Conservation (phyloP, 768 basidiomycete genomes). For the Suillus plorans region DNA sequence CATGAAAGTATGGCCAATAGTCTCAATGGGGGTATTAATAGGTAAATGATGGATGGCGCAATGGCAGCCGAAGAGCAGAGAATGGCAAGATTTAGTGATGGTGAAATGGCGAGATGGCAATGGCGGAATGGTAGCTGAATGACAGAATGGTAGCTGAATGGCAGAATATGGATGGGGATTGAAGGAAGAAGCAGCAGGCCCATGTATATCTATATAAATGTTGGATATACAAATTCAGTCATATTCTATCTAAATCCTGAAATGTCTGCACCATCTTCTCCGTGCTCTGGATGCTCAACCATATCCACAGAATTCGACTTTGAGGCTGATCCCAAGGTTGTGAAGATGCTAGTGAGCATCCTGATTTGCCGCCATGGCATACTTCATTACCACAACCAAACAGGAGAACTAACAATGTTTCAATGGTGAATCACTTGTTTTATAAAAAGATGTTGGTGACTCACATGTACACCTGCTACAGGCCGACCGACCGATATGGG, state of each 20-base stretch:
- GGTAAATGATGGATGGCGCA: no score
- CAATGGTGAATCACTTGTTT: not conserved
- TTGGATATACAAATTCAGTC: not conserved
- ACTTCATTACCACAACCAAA: not conserved
- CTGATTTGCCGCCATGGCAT: not conserved
- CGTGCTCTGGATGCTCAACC: not conserved
- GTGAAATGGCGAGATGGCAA: no score
- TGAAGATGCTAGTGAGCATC: not conserved
- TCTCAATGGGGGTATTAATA: no score
- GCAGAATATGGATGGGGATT: no score
- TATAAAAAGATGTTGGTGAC: no score
- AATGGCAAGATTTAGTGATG: no score
- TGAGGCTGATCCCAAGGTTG: not conserved
- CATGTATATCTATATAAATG: not conserved
- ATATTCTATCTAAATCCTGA: not conserved
- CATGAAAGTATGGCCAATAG: not conserved
- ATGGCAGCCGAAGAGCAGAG: no score
- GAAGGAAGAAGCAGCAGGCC: no score
- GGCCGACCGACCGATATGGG: not conserved
- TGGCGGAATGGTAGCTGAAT: no score
- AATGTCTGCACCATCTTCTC: not conserved
- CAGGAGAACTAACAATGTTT: not conserved
- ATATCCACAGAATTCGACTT: not conserved
- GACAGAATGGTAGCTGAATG: no score
- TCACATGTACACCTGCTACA: not conserved